These are phyloP conservation scores for Thielaviopsis musarum DNA, from an alignment of 2,329 filamentous ascomycete genomes.

Conservation along the genomic window DNA sequence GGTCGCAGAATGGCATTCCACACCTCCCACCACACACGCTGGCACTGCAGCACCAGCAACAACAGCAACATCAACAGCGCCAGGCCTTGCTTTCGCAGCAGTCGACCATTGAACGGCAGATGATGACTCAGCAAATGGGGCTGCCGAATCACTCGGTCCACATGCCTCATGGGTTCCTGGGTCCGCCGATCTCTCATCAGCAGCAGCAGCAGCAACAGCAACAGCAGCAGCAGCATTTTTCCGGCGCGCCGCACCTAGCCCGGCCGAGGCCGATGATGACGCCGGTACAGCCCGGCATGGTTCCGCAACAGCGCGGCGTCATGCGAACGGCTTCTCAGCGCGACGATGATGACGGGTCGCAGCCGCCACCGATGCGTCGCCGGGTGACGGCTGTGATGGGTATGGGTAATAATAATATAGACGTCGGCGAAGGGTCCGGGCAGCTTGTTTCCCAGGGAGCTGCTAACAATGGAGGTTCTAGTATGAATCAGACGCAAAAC, in stretches of 20 bases:
- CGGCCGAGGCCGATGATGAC: no score
- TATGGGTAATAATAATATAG: no score
- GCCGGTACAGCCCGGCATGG: not conserved
- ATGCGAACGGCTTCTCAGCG: not conserved
- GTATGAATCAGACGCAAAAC: no score
- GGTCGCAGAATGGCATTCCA: not conserved
- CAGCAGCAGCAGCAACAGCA: not conserved
- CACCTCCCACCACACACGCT: not conserved
- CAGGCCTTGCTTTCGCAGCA: not conserved
- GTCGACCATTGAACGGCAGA: not conserved
- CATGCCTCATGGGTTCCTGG: not conserved
- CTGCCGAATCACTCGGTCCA: no score
- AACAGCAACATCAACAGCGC: not conserved
- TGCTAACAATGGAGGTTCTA: no score
- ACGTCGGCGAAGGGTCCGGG: not conserved
- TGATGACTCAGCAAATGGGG: not conserved
- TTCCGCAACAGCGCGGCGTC: not conserved
- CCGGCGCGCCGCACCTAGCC: no score
- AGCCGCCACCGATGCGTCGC: not conserved
- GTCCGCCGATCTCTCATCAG: not conserved
- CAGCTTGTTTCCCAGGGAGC: not conserved
- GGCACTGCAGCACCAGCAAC: not conserved
- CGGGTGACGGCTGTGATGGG: not conserved
- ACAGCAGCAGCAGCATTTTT: not conserved
- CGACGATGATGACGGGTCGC: not conserved